Evolutionary conservation across 2,329 filamentous ascomycete genomes (phyloP).

Genomic region (Fusarium tjaetaba): DNA sequence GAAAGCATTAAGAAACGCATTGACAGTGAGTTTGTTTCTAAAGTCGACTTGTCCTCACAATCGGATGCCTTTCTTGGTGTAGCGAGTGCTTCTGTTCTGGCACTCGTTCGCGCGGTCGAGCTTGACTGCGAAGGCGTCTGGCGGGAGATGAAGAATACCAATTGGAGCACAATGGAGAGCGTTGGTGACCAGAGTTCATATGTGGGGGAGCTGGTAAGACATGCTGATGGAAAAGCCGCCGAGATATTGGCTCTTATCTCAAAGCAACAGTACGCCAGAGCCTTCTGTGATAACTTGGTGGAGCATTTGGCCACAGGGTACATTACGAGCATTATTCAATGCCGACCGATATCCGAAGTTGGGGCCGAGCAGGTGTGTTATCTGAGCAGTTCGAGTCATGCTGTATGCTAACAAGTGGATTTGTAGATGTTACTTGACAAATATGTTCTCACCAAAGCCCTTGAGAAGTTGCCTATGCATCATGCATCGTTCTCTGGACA

Average conservation of each 20-base stretch:
- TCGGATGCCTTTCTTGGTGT: constrained; percentile 96
- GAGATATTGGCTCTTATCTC: constrained; percentile 82
- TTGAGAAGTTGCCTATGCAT: constrained; percentile 75
- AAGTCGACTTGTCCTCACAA: constrained; percentile 90
- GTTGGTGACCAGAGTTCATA: constrained; percentile 96
- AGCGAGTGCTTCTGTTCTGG: constrained; percentile 84
- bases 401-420: constrained; percentile 35
- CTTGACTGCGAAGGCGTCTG: constrained; percentile 84
- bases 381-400: neutral
- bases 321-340: constrained; percentile 85
- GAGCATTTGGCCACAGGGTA: constrained; percentile 85
- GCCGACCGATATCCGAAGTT: constrained; percentile 89
- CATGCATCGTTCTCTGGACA: constrained; percentile 59
- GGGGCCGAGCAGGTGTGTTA: constrained; percentile 83
- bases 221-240: constrained; percentile 75
- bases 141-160: constrained; percentile 97
- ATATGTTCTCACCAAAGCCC: constrained; percentile 85
- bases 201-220: constrained; percentile 80
- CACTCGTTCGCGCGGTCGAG: constrained; percentile 86
- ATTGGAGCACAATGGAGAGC: constrained; percentile 92
- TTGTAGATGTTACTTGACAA: constrained; percentile 91
- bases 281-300: constrained; percentile 96
- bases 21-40: constrained; percentile 77
- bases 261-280: constrained; percentile 93
- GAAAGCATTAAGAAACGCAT: constrained; percentile 94